phyloP scores from a whole-genome alignment of 2,329 filamentous ascomycete species.

The Trichoderma harzianum region DNA sequence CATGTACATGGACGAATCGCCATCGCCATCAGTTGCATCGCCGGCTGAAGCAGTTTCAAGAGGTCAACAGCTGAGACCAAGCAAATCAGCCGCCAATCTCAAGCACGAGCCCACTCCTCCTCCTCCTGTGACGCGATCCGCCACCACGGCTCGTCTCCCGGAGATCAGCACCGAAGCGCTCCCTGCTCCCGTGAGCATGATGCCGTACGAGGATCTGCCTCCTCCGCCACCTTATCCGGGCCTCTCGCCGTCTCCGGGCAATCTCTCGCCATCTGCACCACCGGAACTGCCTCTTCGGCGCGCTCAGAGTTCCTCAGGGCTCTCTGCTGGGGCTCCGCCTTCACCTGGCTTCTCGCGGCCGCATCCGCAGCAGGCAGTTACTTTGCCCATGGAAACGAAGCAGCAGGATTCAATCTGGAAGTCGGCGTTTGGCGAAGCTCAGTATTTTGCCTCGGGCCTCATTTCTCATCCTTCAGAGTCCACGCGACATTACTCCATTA shows the following conservation, averaged over 20 bases:
- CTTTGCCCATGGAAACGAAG: neutral
- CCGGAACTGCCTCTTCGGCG: conserved; percentile 3
- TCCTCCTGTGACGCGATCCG: neutral
- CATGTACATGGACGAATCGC: neutral
- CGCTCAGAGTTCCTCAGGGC: conserved; percentile 8
- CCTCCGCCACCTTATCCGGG: conserved; percentile 10
- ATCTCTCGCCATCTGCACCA: neutral
- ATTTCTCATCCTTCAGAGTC: conserved; percentile 62
- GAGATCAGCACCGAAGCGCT: neutral
- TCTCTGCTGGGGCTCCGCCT: neutral
- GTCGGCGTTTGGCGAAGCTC: conserved; percentile 53
- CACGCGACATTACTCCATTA: conserved; percentile 62
- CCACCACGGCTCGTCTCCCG: neutral
- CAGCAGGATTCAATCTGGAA: conserved; percentile 39
- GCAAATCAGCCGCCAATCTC: conserved; percentile 21
- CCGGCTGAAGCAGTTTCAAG: neutral
- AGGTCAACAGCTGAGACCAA: conserved; percentile 15
- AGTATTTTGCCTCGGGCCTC: conserved; percentile 63
- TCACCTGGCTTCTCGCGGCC: neutral
- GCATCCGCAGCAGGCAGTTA: neutral
- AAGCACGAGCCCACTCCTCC: neutral
- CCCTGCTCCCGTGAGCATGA: conserved; percentile 9
- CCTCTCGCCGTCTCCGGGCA: neutral
- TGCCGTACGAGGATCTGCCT: conserved; percentile 11
- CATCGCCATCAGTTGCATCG: neutral